Evolutionary conservation across 78 protist species (phyloP).

Genomic region (Dictyostelium firmibasis): DNA sequence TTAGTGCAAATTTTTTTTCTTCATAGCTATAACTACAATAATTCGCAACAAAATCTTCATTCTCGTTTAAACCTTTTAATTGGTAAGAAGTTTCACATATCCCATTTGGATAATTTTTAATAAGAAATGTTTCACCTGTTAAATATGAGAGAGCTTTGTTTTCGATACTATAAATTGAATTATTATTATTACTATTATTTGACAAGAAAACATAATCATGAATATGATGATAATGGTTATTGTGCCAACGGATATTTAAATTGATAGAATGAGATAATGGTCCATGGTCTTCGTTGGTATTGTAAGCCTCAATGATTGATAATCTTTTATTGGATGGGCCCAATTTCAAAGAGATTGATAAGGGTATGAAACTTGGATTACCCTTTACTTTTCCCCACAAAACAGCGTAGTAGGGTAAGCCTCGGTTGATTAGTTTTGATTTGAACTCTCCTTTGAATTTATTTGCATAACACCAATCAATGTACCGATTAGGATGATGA

Average conservation of each 20-base stretch:
- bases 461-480: neutral
- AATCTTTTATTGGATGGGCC: neutral
- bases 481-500: neutral
- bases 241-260: neutral
- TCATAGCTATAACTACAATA: neutral
- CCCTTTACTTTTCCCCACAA: neutral
- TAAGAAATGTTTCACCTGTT: neutral
- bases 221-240: neutral
- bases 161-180: neutral
- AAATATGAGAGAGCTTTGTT: neutral
- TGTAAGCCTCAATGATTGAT: neutral
- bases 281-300: neutral
- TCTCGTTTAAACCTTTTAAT: neutral
- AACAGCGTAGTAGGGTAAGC: neutral
- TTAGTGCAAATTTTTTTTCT: neutral
- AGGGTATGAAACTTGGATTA: neutral
- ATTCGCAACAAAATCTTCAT: neutral
- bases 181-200: neutral
- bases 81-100: neutral
- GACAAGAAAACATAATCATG: neutral
- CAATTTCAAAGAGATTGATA: neutral
- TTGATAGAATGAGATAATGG: neutral
- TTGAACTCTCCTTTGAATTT: neutral
- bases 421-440: neutral
- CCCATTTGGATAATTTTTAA: neutral